Percentiles rank a stretch among this genome's conserved stretches.
Conservation (phyloP, 495 filamentous ascomycete genomes). For the Delitschia confertaspora region DNA sequence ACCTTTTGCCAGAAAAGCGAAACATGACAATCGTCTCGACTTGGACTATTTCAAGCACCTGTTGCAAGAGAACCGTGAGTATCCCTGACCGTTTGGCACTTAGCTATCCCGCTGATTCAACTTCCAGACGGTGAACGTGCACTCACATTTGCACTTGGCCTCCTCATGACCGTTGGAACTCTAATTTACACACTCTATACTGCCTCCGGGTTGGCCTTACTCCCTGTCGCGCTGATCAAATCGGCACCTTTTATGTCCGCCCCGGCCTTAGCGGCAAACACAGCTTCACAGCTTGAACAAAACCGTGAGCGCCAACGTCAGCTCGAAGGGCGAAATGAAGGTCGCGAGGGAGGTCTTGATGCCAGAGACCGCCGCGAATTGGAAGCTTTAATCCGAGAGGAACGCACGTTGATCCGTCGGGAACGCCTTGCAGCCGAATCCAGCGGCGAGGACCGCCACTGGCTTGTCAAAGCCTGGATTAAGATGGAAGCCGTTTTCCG, state of each 20-base stretch:
- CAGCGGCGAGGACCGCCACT: conserved; percentile 59
- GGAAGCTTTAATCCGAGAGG: conserved; percentile 77
- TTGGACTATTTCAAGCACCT: conserved; percentile 87
- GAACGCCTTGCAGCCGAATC: conserved; percentile 78
- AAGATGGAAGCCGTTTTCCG: conserved; percentile 70
- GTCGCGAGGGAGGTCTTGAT: conserved; percentile 62
- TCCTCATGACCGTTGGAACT: conserved; percentile 77
- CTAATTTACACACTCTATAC: conserved; percentile 83
- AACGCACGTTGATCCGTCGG: conserved; percentile 81
- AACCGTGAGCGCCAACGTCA: conserved; percentile 89
- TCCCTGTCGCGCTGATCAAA: conserved; percentile 85
- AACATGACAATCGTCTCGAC: conserved; percentile 52
- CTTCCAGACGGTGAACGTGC: conserved; percentile 74
- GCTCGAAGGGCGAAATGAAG: conserved; percentile 75
- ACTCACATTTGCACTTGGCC: conserved; percentile 75
- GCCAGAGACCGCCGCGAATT: conserved; percentile 81
- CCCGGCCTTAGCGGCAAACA: conserved; percentile 64
- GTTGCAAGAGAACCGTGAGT: conserved; percentile 69
- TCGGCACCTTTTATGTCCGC: conserved; percentile 73
- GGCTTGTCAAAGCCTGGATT: conserved; percentile 61
- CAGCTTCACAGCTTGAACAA: conserved; percentile 64
- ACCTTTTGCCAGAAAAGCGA: conserved; percentile 55
- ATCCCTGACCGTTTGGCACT: conserved; percentile 1
- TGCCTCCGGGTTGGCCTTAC: conserved; percentile 75
- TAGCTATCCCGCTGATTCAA: conserved; percentile 22